Evolutionary conservation across 2,329 filamentous ascomycete genomes (phyloP).

Genomic region (Simplicillium sp.): DNA sequence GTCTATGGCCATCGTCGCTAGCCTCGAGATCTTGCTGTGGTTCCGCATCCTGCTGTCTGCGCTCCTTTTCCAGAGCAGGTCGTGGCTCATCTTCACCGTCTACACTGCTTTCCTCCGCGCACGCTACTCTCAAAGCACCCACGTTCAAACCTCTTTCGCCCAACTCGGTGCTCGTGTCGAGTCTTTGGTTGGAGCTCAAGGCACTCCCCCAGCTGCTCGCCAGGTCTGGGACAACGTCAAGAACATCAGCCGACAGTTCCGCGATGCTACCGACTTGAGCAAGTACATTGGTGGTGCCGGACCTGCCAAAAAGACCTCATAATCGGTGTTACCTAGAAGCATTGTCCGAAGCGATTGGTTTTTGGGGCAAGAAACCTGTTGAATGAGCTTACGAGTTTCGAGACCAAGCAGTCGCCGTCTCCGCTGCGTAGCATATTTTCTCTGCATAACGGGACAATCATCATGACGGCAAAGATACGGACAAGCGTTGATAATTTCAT

Average conservation of each 20-base stretch:
- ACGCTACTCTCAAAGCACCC: slow-evolving; percentile 79
- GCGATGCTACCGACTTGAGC: slow-evolving; percentile 69
- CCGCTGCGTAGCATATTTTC: not conserved
- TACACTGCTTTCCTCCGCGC: slow-evolving; percentile 93
- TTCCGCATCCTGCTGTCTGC: slow-evolving; percentile 72
- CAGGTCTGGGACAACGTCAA: slow-evolving; percentile 77
- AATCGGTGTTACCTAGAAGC: slow-evolving; percentile 10
- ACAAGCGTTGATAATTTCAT: no score
- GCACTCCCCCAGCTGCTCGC: slow-evolving; percentile 69
- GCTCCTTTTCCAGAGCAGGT: slow-evolving; percentile 79
- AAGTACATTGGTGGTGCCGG: slow-evolving; percentile 56
- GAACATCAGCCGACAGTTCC: slow-evolving; percentile 60
- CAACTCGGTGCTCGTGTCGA: slow-evolving; percentile 69
- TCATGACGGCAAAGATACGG: no score
- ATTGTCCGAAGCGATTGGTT: no score
- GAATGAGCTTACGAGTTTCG: no score
- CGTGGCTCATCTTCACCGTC: slow-evolving; percentile 76
- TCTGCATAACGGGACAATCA: not conserved
- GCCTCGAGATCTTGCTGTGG: slow-evolving; percentile 82
- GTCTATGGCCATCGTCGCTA: slow-evolving; percentile 88
- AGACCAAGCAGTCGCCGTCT: not conserved
- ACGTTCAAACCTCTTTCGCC: slow-evolving; percentile 77
- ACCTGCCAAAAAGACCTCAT: slow-evolving; percentile 37
- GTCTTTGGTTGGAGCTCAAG: slow-evolving; percentile 74
- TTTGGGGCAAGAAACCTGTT: no score